These are phyloP conservation scores for Fusarium temperatum DNA, from an alignment of 2,329 filamentous ascomycete genomes.

Conservation along the genomic window DNA sequence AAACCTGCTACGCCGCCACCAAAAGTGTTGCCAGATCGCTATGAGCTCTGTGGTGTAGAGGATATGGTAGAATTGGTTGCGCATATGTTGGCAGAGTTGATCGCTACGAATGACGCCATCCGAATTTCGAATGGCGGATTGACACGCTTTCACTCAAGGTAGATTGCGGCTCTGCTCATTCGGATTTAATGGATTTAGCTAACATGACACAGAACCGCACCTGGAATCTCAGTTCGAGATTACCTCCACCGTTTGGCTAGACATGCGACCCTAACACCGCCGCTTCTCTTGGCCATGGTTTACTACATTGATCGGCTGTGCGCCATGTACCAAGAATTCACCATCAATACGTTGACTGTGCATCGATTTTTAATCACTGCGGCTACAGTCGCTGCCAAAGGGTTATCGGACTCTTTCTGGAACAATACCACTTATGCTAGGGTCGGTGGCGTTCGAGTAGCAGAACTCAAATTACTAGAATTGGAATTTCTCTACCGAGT, in stretches of 20 bases:
- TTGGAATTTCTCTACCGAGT: slow-evolving; percentile 92
- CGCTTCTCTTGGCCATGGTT: slow-evolving; percentile 96
- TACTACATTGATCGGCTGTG: slow-evolving; percentile 98
- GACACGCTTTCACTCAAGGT: slow-evolving; percentile 95
- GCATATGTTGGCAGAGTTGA: slow-evolving; percentile 95
- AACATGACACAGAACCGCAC: slow-evolving; percentile 64
- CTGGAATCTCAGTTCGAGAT: slow-evolving; percentile 92
- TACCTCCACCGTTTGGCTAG: slow-evolving; percentile 93
- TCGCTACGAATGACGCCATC: slow-evolving; percentile 92
- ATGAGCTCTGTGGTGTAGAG: slow-evolving; percentile 83
- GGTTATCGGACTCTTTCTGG: slow-evolving; percentile 96
- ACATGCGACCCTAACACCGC: slow-evolving; percentile 91
- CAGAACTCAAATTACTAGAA: slow-evolving; percentile 89
- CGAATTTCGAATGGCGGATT: slow-evolving; percentile 77
- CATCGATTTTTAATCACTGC: slow-evolving; percentile 97
- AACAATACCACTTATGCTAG: slow-evolving; percentile 96
- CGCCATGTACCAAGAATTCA: slow-evolving; percentile 91
- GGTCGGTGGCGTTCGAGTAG: slow-evolving; percentile 90
- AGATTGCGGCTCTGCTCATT: slow-evolving; percentile 39
- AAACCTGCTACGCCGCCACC: slow-evolving; percentile 60
- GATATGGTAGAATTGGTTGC: slow-evolving; percentile 91
- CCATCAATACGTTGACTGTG: slow-evolving; percentile 94
- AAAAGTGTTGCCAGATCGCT: slow-evolving; percentile 74
- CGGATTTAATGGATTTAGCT: slow-evolving; percentile 24
- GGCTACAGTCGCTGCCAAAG: slow-evolving; percentile 94